Percentiles rank a stretch among this genome's conserved stretches.
Conservation (phyloP, 2,329 filamentous ascomycete species). For the Herpomyces periplanetae region DNA sequence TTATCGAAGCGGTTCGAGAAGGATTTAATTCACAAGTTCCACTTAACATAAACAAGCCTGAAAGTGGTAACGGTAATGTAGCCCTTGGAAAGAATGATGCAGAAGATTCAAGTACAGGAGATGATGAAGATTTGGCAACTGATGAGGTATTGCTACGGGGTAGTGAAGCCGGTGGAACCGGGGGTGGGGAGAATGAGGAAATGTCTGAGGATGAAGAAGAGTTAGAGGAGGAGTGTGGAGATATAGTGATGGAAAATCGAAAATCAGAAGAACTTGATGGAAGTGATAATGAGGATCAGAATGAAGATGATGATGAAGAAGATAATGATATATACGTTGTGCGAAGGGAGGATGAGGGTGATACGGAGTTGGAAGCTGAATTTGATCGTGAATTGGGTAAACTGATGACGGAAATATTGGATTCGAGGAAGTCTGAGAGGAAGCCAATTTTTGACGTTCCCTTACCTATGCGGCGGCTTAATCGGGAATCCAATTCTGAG, state of each 20-base stretch:
- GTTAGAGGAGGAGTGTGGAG: no score
- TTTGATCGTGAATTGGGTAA: slow-evolving; percentile 94
- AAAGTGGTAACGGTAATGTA: slow-evolving; percentile 35
- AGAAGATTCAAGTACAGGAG: slow-evolving; percentile 14
- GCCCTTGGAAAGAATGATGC: no score
- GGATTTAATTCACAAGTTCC: slow-evolving; percentile 52
- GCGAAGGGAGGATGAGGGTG: slow-evolving; percentile 50
- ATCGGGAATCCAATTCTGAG: slow-evolving; percentile 16
- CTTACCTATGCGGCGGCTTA: slow-evolving; percentile 37
- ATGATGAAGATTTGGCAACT: slow-evolving; percentile 24
- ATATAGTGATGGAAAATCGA: no score
- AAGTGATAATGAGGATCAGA: slow-evolving; percentile 23
- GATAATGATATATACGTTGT: slow-evolving; percentile 78
- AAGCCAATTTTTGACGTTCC: slow-evolving; percentile 88
- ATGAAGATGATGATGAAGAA: slow-evolving; percentile 18
- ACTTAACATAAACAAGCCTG: slow-evolving; percentile 25
- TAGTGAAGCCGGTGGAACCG: no score
- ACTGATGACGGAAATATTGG: slow-evolving; percentile 87
- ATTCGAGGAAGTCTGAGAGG: slow-evolving; percentile 78
- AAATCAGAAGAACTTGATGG: no score
- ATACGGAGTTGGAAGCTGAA: slow-evolving; percentile 76
- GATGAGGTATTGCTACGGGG: no score
- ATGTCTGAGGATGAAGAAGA: slow-evolving; percentile 13
- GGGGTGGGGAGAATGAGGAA: slow-evolving; percentile 15
- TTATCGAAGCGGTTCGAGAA: slow-evolving; percentile 52